phyloP scores from a whole-genome alignment of 78 protist species.

The Bodo saltans region DNA sequence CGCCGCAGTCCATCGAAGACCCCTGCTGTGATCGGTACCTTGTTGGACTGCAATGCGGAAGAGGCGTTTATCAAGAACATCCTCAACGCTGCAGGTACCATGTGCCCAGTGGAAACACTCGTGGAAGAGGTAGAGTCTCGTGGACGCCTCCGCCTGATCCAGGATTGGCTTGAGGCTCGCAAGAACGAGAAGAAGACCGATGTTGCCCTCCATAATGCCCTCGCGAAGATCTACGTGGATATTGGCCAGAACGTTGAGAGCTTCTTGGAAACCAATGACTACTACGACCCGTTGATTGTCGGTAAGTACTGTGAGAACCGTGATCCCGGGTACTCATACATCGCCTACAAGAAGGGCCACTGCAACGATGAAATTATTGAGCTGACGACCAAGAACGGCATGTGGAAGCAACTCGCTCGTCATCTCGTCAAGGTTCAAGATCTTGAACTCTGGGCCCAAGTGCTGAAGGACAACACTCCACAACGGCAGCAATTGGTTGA shows the following conservation, averaged over 20 bases:
- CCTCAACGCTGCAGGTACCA: conserved; percentile 65
- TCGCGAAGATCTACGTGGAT: conserved; percentile 97
- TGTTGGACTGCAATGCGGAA: conserved; percentile 86
- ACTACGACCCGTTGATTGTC: conserved; percentile 44
- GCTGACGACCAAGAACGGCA: conserved; percentile 86
- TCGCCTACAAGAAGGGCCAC: conserved; percentile 55
- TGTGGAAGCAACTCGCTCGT: conserved; percentile 91
- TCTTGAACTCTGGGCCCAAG: conserved; percentile 92
- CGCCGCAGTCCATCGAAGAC: conserved; percentile 81
- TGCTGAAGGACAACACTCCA: conserved; percentile 81
- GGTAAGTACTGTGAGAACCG: conserved; percentile 94
- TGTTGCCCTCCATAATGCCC: conserved; percentile 92
- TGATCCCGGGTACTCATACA: conserved; percentile 78
- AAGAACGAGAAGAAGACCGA: not conserved
- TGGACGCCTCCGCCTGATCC: conserved; percentile 89
- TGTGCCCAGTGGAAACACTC: conserved; percentile 83
- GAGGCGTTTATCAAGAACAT: conserved; percentile 87
- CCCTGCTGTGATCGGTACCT: conserved; percentile 94
- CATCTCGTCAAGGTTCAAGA: conserved; percentile 93
- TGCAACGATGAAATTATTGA: conserved; percentile 94
- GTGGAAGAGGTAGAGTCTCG: conserved; percentile 93
- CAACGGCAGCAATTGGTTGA: conserved; percentile 71
- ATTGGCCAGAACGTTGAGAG: conserved; percentile 79
- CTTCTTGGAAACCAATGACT: conserved; percentile 83
- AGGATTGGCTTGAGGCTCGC: conserved; percentile 94